Base-by-base conservation (phyloP, 1,284 basidiomycete genomes). In the Naganishia sp. region DNA sequence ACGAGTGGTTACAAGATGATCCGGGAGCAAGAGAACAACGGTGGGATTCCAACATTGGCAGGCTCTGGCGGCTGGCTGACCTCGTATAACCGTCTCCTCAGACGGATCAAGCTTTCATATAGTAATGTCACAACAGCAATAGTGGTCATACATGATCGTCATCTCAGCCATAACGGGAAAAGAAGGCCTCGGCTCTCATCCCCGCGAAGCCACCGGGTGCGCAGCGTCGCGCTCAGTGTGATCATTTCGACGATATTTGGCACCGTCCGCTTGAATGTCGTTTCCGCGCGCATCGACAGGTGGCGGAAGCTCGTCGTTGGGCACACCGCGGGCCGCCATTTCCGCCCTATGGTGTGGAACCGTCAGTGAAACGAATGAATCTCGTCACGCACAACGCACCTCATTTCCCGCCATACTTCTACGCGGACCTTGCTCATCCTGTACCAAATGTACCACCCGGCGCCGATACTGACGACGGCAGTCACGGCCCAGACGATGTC, bases 401-500 rank as follows among this genome's bases (percentile, higher is more conserved):
- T 68, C 72, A 71, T 71, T 21, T 69, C 66, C 25, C 73, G 69
- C 47, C 72, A 66, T 7, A 74, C 73, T 11, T 62, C 53, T 54
- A 72, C 73, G 52, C 73, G 67, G 1, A 74, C 74, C 32, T 55
- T 63, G 21, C 70, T 58, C 73, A 75, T 75, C 49, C 67, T 66
- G 23, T 65, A 67, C 67, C 72, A 71, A 51, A 75, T 70, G 65
- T 71, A 73, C 66, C 68, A 71, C 6, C 73, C 62, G 10, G 71
- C 67, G 23, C 69, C 63, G 55, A 75, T 63, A 1, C 73, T 73
- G 52, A 75, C 69, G n/a, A 72, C 15, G 15, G 72, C 68, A 15
- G 69, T 69, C 42, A 69, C 69, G 5, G 56, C 72, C 64, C 71
- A 72, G 7, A 75, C 73, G 32, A 65, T 66, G 53, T 72, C 69